Evolutionary conservation across 768 basidiomycete genomes (phyloP).

Genomic region (Suillus alpinus): DNA sequence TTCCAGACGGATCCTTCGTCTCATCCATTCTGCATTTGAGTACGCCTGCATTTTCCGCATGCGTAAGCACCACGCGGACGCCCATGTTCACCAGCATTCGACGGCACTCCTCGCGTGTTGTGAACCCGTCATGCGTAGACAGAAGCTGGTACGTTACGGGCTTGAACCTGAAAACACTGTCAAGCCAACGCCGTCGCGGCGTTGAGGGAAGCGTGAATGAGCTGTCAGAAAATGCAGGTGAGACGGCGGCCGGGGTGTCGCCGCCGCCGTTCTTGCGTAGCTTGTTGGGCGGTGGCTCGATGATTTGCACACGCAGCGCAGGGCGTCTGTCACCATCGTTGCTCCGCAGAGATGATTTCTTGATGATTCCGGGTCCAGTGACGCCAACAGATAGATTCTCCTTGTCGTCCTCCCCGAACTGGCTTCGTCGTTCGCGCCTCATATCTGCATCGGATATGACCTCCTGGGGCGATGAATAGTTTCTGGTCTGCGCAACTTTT

Average conservation of each 20-base stretch:
- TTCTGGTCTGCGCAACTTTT: constrained; percentile 26
- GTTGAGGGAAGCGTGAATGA: constrained; percentile 44
- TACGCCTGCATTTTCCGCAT: constrained; percentile 59
- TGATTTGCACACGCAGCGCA: constrained; percentile 46
- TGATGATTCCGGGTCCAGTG: constrained; percentile 22
- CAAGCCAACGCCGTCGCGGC: constrained; percentile 73
- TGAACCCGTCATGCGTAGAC: constrained; percentile 56
- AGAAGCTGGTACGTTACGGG: constrained; percentile 56
- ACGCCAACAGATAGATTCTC: constrained; percentile 43
- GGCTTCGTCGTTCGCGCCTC: constrained; percentile 5
- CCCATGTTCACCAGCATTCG: constrained; percentile 70
- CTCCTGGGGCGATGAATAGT: constrained; percentile 32
- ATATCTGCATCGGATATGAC: constrained; percentile 9
- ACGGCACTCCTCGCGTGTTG: constrained; percentile 72
- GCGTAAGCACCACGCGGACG: constrained; percentile 62
- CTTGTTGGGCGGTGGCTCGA: constrained; percentile 45
- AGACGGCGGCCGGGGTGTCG: constrained; percentile 20
- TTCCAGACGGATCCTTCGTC: constrained; percentile 51
- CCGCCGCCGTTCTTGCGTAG: constrained; percentile 29
- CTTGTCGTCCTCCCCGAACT: constrained; percentile 44
- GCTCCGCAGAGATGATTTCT: constrained; percentile 46
- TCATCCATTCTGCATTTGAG: constrained; percentile 81
- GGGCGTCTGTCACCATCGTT: constrained; percentile 18
- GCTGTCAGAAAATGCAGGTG: constrained; percentile 46
- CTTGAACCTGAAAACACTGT: constrained; percentile 85